A percentile compares a stretch with the other conserved stretches of the same genome.
Conservation (phyloP, 805 yeast genomes). For the Yarrowia sp. region DNA sequence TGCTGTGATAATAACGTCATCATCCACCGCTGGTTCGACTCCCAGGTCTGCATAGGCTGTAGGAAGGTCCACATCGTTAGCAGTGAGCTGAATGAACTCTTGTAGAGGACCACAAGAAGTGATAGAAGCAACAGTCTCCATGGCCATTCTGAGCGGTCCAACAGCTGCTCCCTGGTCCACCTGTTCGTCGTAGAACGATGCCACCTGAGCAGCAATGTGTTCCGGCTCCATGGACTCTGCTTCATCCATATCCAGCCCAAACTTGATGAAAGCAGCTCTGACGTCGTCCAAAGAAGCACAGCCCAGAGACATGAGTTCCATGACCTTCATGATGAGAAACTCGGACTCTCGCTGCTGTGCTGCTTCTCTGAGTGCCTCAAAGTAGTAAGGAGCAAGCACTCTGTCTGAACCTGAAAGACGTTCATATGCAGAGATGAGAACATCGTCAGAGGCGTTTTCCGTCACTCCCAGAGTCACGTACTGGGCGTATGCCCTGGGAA, state of each 20-base stretch:
- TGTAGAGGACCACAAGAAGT: constrained; percentile 28
- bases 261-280: constrained; percentile 41
- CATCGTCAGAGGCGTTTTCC: constrained; percentile 49
- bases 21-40: constrained; percentile 53
- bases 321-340: constrained; percentile 46
- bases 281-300: constrained; percentile 52
- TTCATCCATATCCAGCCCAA: constrained; percentile 37
- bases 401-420: constrained; percentile 46
- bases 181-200: constrained; percentile 10
- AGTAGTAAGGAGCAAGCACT: constrained; percentile 48
- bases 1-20: constrained; percentile 73
- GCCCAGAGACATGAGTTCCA: constrained; percentile 52
- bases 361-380: constrained; percentile 55
- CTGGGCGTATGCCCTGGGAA: constrained; percentile 33
- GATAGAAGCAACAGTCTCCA: constrained; percentile 31
- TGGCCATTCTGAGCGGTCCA: constrained; percentile 28
- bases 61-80: constrained; percentile 42
- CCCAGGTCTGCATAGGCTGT: constrained; percentile 56
- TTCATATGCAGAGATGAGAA: constrained; percentile 50
- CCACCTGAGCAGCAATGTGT: constrained; percentile 7
- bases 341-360: constrained; percentile 51
- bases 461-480: constrained; percentile 50
- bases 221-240: constrained; percentile 29
- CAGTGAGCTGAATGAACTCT: constrained; percentile 41
- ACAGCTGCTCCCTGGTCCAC: constrained; percentile 10